Percentiles rank a stretch among this genome's conserved stretches.
These are phyloP conservation scores for Trichoderma sp. DNA, from an alignment of 2,329 filamentous ascomycete genomes.

Conservation along the genomic window DNA sequence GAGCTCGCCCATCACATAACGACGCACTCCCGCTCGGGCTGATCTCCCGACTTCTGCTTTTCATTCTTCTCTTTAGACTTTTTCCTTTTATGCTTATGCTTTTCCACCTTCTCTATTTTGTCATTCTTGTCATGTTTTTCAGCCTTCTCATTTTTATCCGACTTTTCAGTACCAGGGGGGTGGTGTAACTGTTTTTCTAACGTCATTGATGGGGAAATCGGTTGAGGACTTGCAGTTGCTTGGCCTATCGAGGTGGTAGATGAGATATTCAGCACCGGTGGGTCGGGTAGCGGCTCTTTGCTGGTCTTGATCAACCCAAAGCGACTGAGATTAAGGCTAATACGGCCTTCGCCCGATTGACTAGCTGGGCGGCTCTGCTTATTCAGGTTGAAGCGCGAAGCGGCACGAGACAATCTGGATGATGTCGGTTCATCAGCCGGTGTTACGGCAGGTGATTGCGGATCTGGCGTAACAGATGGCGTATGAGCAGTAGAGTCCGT, in stretches of 20 bases:
- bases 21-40: slow-evolving; percentile 51
- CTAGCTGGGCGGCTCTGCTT: slow-evolving; percentile 58
- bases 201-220: slow-evolving; percentile 29
- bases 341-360: slow-evolving; percentile 59
- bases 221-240: slow-evolving; percentile 29
- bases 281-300: slow-evolving; percentile 46
- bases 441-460: slow-evolving; percentile 43
- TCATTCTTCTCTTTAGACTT: slow-evolving; percentile 45
- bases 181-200: slow-evolving; percentile 25
- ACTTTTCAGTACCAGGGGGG: slow-evolving; percentile 1
- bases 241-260: slow-evolving; percentile 33
- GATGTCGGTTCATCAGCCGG: slow-evolving; percentile 57
- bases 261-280: slow-evolving; percentile 32
- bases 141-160: slow-evolving; percentile 6
- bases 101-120: slow-evolving; percentile 31
- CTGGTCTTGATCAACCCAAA: slow-evolving; percentile 53
- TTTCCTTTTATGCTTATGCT: slow-evolving; percentile 40
- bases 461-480: slow-evolving; percentile 41
- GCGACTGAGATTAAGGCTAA: slow-evolving; percentile 60
- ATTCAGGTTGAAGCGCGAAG: slow-evolving; percentile 54
- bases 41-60: slow-evolving; percentile 40
- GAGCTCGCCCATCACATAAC: slow-evolving; percentile 44
- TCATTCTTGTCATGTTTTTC: slow-evolving; percentile 29
- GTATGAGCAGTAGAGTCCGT: slow-evolving; percentile 50
- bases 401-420: slow-evolving; percentile 59